phyloP scores from a whole-genome alignment of 116 monocot genomes.

The Iris pallida region DNA sequence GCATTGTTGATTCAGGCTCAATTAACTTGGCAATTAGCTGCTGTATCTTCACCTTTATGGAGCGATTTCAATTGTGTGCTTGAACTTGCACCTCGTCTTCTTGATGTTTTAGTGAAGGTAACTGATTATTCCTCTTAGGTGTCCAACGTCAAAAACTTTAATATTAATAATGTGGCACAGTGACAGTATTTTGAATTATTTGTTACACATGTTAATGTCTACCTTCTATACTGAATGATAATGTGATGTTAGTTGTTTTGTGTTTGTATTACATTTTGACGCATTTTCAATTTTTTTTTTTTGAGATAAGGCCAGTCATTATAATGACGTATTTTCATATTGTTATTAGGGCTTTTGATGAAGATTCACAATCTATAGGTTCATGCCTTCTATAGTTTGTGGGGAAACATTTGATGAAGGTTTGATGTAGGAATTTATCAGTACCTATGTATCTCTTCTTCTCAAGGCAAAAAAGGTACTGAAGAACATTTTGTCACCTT shows the following conservation, averaged over 20 bases:
- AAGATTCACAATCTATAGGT: background rate
- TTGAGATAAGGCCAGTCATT: background rate
- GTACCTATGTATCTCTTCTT: too few relatives aligned
- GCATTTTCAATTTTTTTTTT: background rate
- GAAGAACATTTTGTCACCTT: too few relatives aligned
- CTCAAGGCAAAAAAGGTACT: too few relatives aligned
- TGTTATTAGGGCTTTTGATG: background rate
- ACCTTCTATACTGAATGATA: background rate
- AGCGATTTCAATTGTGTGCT: slow-evolving; percentile 63
- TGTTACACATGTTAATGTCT: background rate
- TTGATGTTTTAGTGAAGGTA: slow-evolving; percentile 65
- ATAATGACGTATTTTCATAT: too few relatives aligned
- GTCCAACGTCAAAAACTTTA: too few relatives aligned
- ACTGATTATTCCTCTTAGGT: background rate
- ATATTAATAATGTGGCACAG: too few relatives aligned
- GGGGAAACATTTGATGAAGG: background rate
- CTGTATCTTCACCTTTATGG: slow-evolving; percentile 36
- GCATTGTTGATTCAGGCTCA: slow-evolving; percentile 66
- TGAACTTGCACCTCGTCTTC: slow-evolving; percentile 69
- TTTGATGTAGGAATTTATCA: background rate
- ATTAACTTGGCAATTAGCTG: slow-evolving; percentile 39
- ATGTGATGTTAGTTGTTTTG: background rate
- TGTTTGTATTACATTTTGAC: background rate
- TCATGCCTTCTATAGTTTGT: background rate
- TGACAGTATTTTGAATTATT: background rate